These are phyloP conservation scores for Alternaria burnsii DNA, from an alignment of 2,329 filamentous ascomycete species.

Conservation along the genomic window DNA sequence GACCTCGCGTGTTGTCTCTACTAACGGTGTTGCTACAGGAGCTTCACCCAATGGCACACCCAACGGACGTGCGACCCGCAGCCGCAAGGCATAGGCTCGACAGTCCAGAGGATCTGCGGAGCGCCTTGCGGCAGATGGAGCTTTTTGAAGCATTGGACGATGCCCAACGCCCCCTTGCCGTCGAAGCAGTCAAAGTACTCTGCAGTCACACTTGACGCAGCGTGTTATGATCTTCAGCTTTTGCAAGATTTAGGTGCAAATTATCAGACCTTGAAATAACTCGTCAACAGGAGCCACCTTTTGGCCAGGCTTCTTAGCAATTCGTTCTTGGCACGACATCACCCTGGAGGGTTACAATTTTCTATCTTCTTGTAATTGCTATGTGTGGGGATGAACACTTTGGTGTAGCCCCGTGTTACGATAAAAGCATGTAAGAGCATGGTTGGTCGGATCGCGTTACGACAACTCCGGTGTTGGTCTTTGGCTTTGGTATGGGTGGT, in stretches of 20 bases:
- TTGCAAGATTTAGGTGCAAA: background rate
- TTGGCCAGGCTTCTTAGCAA: constrained; percentile 8
- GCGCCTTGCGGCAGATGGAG: constrained; percentile 2
- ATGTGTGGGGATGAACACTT: constrained; percentile 23
- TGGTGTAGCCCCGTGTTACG: constrained; percentile 27
- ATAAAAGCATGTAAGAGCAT: constrained; percentile 32
- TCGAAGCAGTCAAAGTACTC: background rate
- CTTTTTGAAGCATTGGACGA: background rate
- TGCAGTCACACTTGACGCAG: background rate
- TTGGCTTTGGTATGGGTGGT: constrained; percentile 16
- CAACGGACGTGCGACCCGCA: constrained; percentile 70
- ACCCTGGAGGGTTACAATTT: constrained; percentile 16
- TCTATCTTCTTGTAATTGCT: constrained; percentile 33
- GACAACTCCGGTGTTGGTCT: constrained; percentile 22
- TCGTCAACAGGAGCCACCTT: constrained; percentile 13
- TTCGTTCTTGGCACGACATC: constrained; percentile 13
- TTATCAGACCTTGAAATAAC: background rate
- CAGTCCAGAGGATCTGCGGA: constrained; percentile 1
- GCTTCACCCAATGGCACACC: constrained; percentile 57
- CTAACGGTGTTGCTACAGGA: constrained; percentile 53
- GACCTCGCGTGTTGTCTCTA: constrained; percentile 52
- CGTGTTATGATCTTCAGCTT: background rate
- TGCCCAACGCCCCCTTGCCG: background rate
- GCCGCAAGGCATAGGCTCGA: constrained; percentile 71
- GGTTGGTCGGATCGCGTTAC: constrained; percentile 22